Evolutionary conservation across 2,329 filamentous ascomycete genomes (phyloP).

Genomic region (Aspergillus sp.): DNA sequence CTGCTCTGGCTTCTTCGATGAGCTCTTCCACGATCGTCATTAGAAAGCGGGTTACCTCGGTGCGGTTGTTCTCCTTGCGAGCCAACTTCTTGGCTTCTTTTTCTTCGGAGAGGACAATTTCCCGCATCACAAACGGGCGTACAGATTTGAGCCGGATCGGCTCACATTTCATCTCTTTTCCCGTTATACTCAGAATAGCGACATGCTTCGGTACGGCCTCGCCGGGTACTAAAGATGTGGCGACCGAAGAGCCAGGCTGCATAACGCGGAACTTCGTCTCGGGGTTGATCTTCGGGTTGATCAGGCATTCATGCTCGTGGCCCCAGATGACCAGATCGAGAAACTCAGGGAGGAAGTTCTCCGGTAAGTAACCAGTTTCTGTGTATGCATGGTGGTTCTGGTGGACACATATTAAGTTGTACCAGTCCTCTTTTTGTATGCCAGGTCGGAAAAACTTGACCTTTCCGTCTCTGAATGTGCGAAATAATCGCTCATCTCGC

Average conservation of each 20-base stretch:
- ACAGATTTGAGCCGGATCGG: conserved; percentile 85
- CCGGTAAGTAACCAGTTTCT: conserved; percentile 89
- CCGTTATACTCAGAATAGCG: conserved; percentile 80
- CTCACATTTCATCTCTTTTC: conserved; percentile 78
- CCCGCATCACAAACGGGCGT: conserved; percentile 84
- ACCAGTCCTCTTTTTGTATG: conserved; percentile 85
- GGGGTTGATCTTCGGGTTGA: conserved; percentile 80
- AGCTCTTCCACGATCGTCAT: conserved; percentile 80
- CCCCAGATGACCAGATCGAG: conserved; percentile 94
- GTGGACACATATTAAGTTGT: conserved; percentile 92
- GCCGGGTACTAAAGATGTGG: conserved; percentile 86
- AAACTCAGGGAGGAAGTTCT: conserved; percentile 89
- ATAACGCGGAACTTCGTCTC: conserved; percentile 94
- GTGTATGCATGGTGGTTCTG: conserved; percentile 95
- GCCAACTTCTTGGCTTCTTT: conserved; percentile 77
- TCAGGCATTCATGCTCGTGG: conserved; percentile 94
- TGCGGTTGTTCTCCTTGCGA: conserved; percentile 80
- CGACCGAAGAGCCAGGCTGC: conserved; percentile 95
- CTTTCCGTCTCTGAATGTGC: conserved; percentile 89
- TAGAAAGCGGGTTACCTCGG: conserved; percentile 76
- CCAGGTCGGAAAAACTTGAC: conserved; percentile 91
- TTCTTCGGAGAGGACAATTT: conserved; percentile 77
- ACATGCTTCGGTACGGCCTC: conserved; percentile 93
- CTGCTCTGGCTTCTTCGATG: conserved; percentile 79
- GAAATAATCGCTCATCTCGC: conserved; percentile 89